Percentiles rank a stretch among this genome's conserved stretches.
phyloP scores from a whole-genome alignment of 2,329 filamentous ascomycete species.

The Xylariomycetidae sp. region DNA sequence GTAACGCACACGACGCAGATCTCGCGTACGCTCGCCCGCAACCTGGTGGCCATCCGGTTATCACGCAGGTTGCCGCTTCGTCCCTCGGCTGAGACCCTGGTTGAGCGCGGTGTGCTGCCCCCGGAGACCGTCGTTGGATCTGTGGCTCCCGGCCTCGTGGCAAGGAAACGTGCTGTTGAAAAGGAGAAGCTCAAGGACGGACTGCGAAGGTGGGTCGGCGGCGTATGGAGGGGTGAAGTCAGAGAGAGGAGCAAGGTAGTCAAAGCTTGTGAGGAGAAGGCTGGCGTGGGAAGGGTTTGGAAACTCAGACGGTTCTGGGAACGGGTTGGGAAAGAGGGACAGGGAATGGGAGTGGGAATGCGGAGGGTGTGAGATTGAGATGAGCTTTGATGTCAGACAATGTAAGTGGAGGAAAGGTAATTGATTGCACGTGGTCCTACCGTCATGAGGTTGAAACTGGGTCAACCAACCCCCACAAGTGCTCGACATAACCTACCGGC shows the following conservation, averaged over 20 bases:
- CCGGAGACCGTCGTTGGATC: slow-evolving; percentile 51
- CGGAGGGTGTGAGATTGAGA: no score
- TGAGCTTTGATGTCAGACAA: no score
- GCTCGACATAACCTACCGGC: no score
- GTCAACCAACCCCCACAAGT: no score
- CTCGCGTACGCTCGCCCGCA: slow-evolving; percentile 59
- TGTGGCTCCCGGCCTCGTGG: slow-evolving; percentile 59
- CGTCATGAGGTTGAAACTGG: no score
- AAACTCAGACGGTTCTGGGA: slow-evolving; percentile 64
- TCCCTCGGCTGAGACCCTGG: slow-evolving; percentile 55
- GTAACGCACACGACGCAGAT: slow-evolving; percentile 61
- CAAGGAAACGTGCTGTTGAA: slow-evolving; percentile 58
- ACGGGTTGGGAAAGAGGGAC: slow-evolving; percentile 37
- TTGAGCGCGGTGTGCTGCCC: slow-evolving; percentile 60
- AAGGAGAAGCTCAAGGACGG: slow-evolving; percentile 64
- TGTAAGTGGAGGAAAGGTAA: no score
- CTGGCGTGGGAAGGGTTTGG: slow-evolving; percentile 54
- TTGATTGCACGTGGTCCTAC: no score
- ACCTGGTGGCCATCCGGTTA: slow-evolving; percentile 61
- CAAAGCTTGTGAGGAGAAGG: slow-evolving; percentile 43
- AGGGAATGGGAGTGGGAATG: background rate
- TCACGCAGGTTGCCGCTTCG: slow-evolving; percentile 56
- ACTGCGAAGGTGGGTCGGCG: slow-evolving; percentile 59
- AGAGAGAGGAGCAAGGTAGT: slow-evolving; percentile 44
- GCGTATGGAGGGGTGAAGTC: slow-evolving; percentile 51